phyloP scores from a whole-genome alignment of 352 stramenopile species.

The Globisporangium irregulare region DNA sequence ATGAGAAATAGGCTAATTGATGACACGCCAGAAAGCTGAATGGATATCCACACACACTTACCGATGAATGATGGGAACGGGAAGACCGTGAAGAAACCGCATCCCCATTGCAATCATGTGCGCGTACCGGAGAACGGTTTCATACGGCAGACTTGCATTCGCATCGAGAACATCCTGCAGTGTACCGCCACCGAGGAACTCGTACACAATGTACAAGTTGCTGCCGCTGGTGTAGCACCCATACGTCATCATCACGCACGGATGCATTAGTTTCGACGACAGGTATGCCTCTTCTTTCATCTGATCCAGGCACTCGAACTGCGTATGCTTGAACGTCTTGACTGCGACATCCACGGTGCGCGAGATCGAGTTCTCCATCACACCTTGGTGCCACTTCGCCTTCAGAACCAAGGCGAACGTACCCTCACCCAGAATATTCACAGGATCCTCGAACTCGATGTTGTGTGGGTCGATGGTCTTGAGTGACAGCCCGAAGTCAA shows the following conservation, averaged over 20 bases:
- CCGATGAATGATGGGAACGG: conserved; percentile 76
- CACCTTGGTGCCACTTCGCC: conserved; percentile 62
- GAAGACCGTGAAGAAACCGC: conserved; percentile 71
- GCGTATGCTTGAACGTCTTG: conserved; percentile 79
- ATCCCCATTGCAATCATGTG: conserved; percentile 82
- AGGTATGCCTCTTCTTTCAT: conserved; percentile 83
- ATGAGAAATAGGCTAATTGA: neutral
- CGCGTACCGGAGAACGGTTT: conserved; percentile 63
- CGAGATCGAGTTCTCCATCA: conserved; percentile 36
- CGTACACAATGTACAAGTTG: conserved; percentile 82
- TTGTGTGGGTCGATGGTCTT: conserved; percentile 74
- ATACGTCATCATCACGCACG: conserved; percentile 84
- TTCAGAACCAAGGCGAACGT: conserved; percentile 78
- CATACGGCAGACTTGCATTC: conserved; percentile 48
- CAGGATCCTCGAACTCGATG: conserved; percentile 77
- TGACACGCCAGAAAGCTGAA: neutral
- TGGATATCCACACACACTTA: conserved; percentile 4
- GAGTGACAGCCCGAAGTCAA: conserved; percentile 75
- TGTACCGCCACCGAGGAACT: conserved; percentile 79
- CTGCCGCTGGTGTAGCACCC: conserved; percentile 77
- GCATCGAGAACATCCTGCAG: conserved; percentile 71
- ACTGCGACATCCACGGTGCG: conserved; percentile 69
- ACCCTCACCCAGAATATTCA: conserved; percentile 79
- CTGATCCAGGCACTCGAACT: conserved; percentile 73
- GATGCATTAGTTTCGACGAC: conserved; percentile 72